Evolutionary conservation across 208 protist species (phyloP), one percentile per base, ranked within the genome.

Genomic region (Wallacemonas sp.): DNA sequence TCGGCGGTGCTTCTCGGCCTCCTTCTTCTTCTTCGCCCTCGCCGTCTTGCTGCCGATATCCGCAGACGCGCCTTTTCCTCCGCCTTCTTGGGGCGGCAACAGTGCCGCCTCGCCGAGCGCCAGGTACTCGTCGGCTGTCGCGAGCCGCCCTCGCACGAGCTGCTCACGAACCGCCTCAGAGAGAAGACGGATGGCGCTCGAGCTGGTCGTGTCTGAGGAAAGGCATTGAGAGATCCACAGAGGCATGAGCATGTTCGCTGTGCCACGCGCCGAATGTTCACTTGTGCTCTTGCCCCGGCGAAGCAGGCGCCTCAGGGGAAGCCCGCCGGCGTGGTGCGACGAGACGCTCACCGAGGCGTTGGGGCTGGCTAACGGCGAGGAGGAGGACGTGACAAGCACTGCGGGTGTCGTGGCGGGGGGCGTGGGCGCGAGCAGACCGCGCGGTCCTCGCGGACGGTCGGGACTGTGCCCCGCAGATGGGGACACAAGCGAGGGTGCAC

Each of bases 211-310:
- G 34, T 46, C 36, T n/a, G 41, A 55, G 1, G 65, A 52, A 12
- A 87, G 21, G 24, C 66, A 72, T 10, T 79, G 62, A 8, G 77
- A 83, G 2, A 83, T 39, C 81, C 81, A 87, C 37, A 83, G 15
- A 1, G 74, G 68, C 22, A 68, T 67, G 13, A 53, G 21, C 2
- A 53, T 53, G 24, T 53, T 26, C 4, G 59, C 27, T 41, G 33
- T 61, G 59, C 30, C 24, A 30, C 41, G 15, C 9, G 3, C 26
- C 12, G 30, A 19, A 32, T 19, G 4, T 9, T 24, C 39, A 29
- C 27, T n/a, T 17, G 12, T 59, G 64, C 26, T 1, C 1, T 5
- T 10, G 26, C 42, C 8, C 2, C 62, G 10, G 30, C 24, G 45
- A n/a, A 53, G 32, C 19, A n/a, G 58, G 33, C 58, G 39, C 27